phyloP scores from a whole-genome alignment of 169 alveolate species.

The Eimeria acervulina region DNA sequence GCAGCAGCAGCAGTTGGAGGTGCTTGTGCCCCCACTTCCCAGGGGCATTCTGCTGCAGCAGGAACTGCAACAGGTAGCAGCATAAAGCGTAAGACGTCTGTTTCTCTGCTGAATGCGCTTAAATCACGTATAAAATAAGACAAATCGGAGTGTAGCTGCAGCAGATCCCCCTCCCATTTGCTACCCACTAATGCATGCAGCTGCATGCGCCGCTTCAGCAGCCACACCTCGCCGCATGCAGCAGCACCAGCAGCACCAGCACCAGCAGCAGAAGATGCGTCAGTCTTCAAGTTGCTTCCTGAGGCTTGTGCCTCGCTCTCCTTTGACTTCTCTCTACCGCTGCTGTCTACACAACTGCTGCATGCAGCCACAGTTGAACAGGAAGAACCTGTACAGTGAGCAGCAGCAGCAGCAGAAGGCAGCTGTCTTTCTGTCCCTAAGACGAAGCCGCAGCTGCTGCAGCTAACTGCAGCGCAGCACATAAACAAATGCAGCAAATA shows the following conservation, averaged over 20 bases:
- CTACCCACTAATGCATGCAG: background rate
- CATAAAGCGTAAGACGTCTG: background rate
- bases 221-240: background rate
- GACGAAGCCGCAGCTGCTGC: constrained; percentile 22
- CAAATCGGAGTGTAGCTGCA: background rate
- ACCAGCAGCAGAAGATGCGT: too few species aligned
- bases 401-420: background rate
- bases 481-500: background rate
- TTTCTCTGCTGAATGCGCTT: background rate
- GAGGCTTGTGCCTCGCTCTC: background rate
- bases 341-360: background rate
- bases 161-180: background rate
- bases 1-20: background rate
- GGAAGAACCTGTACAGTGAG: background rate
- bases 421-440: background rate
- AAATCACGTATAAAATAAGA: background rate
- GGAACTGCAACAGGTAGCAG: background rate
- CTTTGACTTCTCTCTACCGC: too few species aligned
- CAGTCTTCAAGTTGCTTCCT: too few species aligned
- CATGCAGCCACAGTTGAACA: constrained; percentile 1
- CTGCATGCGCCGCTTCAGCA: background rate
- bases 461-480: constrained; percentile 30
- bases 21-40: background rate
- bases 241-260: too few species aligned
- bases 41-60: background rate